Evolutionary conservation across 306 rosid genomes (phyloP).

Genomic region (Pueraria montana): DNA sequence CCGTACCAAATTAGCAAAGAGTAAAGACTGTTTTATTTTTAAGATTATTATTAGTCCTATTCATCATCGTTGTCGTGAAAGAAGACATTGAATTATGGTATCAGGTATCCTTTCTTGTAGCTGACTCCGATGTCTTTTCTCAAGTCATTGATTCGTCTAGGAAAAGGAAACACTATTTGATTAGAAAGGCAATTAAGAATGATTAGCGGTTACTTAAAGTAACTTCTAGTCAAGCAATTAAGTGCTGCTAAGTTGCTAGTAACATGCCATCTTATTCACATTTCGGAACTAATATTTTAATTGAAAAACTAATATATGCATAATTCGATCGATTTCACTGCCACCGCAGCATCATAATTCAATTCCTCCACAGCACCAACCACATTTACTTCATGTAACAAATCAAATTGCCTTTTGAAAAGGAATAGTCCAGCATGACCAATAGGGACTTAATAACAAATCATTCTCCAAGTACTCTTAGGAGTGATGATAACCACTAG

Average conservation of each 20-base stretch:
- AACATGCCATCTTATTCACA: conserved; percentile 1
- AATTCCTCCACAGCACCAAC: neutral
- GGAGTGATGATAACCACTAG: conserved; percentile 27
- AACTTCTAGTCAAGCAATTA: conserved; percentile 9
- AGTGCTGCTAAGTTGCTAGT: neutral
- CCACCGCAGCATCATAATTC: neutral
- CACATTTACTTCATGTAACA: neutral
- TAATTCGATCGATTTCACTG: neutral
- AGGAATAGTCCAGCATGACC: neutral
- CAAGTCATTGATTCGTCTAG: conserved; percentile 1
- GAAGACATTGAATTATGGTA: neutral
- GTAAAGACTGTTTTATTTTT: neutral
- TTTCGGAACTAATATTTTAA: neutral
- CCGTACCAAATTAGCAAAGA: neutral
- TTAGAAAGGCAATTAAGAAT: neutral
- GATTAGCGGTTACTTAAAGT: conserved; percentile 3
- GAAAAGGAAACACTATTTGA: conserved; percentile 11
- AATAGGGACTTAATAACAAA: conserved; percentile 9
- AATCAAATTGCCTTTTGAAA: neutral
- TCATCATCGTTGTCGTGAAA: neutral
- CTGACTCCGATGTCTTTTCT: conserved; percentile 8
- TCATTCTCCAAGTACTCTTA: neutral
- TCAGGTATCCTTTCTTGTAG: neutral
- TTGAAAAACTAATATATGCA: neutral
- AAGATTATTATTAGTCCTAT: neutral